These are phyloP conservation scores for Fusarium caatingaense DNA, from an alignment of 2,329 filamentous ascomycete species.

Conservation along the genomic window DNA sequence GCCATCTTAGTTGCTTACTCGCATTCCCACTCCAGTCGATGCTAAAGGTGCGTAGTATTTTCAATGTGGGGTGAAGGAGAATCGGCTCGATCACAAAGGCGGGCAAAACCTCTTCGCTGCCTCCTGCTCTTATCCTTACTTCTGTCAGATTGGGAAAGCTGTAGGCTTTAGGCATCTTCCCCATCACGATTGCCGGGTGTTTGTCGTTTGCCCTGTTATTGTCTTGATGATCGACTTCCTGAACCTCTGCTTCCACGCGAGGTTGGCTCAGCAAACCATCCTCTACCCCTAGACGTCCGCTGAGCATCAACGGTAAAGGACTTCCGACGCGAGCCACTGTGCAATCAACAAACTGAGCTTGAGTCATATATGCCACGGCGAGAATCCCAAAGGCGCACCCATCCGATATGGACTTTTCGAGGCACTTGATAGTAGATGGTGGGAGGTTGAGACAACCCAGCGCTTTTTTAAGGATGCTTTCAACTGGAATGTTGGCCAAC, in stretches of 20 bases:
- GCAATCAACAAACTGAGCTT: background rate
- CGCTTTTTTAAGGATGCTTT: background rate
- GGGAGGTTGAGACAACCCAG: background rate
- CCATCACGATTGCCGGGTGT: background rate
- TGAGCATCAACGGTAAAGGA: background rate
- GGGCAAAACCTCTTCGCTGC: fast-evolving
- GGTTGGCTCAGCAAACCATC: background rate
- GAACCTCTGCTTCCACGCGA: background rate
- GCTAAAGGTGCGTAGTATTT: background rate
- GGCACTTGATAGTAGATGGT: background rate
- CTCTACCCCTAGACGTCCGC: background rate
- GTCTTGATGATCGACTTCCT: too few relatives aligned
- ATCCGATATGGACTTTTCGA: background rate
- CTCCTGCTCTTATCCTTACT: background rate
- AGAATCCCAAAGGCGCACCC: background rate
- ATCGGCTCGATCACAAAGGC: background rate
- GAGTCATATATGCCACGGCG: background rate
- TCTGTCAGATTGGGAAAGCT: conserved; percentile 4
- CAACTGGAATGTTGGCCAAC: background rate
- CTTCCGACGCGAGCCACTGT: fast-evolving
- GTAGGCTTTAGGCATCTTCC: background rate
- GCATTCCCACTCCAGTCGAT: background rate
- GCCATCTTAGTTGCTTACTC: background rate
- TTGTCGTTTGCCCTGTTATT: background rate
- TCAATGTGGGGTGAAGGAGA: background rate